phyloP scores from a whole-genome alignment of 768 basidiomycete genomes.

The Kwoniella europaea region DNA sequence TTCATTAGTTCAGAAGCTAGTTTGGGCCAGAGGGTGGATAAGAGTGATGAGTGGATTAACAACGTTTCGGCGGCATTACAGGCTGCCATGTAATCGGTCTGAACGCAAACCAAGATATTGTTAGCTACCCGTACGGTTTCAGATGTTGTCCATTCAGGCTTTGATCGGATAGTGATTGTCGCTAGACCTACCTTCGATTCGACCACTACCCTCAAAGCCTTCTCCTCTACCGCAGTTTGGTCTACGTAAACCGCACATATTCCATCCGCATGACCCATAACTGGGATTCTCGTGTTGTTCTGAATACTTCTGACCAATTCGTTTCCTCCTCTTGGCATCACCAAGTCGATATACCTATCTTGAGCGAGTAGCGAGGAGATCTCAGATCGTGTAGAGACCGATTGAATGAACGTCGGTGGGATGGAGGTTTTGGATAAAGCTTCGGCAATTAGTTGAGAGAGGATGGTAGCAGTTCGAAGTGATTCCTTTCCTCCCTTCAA shows the following conservation, averaged over 20 bases:
- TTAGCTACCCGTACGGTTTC: no score
- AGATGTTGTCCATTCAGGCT: no score
- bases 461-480: slow-evolving; percentile 72
- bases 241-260: slow-evolving; percentile 90
- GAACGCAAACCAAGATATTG: not conserved
- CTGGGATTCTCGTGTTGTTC: slow-evolving; percentile 86
- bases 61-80: slow-evolving; percentile 93
- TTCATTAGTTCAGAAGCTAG: slow-evolving; percentile 74
- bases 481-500: slow-evolving; percentile 98
- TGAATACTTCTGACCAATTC: slow-evolving; percentile 86
- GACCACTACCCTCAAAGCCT: slow-evolving; percentile 78
- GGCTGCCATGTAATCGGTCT: slow-evolving; percentile 94
- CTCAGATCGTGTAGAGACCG: slow-evolving; percentile 87
- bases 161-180: no score
- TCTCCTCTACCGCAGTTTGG: slow-evolving; percentile 74
- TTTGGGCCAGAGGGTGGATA: slow-evolving; percentile 77
- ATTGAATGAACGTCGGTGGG: slow-evolving; percentile 82
- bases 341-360: slow-evolving; percentile 92
- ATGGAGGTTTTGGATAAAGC: slow-evolving; percentile 76
- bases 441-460: slow-evolving; percentile 77
- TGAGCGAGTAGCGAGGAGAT: slow-evolving; percentile 83
- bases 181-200: slow-evolving; percentile 79
- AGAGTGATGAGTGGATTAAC: slow-evolving; percentile 75
- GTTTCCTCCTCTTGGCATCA: slow-evolving; percentile 95
- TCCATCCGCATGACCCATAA: slow-evolving; percentile 99